Evolutionary conservation across 139 green algal genomes (phyloP).

Genomic region (Bryopsis sp.): DNA sequence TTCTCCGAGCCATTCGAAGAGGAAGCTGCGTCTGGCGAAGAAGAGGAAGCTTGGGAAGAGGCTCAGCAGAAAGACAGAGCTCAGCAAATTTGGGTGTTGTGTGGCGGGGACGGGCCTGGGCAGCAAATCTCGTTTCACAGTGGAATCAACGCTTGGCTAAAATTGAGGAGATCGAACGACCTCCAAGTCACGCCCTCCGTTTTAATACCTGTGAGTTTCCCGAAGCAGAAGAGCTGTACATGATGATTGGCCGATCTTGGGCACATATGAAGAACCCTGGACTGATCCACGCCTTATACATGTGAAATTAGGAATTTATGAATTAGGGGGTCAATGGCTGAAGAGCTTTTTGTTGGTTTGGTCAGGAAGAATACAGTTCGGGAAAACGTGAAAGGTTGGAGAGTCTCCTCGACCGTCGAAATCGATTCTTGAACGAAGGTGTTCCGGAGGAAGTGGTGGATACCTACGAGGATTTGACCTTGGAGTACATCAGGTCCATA

Average conservation of each 20-base stretch:
- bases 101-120: constrained; percentile 8
- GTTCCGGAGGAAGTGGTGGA: not conserved
- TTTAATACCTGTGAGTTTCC: not conserved
- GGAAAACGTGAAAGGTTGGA: not conserved
- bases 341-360: too few relatives aligned
- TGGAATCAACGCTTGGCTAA: constrained; percentile 15
- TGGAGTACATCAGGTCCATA: too few relatives aligned
- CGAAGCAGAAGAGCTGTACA: too few relatives aligned
- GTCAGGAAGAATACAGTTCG: not conserved
- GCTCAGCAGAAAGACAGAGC: not conserved
- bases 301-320: too few relatives aligned
- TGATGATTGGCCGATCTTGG: too few relatives aligned
- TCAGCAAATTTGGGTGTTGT: constrained; percentile 16
- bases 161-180: not conserved
- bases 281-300: too few relatives aligned
- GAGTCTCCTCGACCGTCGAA: not conserved
- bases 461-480: not conserved
- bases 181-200: not conserved
- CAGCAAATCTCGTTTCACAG: not conserved
- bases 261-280: too few relatives aligned
- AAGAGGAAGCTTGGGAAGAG: not conserved
- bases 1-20: too few relatives aligned
- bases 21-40: too few relatives aligned
- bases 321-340: too few relatives aligned
- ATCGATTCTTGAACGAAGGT: not conserved